Conservation (phyloP, 1,139 yeast species). For the Geotrichum europaeum region DNA sequence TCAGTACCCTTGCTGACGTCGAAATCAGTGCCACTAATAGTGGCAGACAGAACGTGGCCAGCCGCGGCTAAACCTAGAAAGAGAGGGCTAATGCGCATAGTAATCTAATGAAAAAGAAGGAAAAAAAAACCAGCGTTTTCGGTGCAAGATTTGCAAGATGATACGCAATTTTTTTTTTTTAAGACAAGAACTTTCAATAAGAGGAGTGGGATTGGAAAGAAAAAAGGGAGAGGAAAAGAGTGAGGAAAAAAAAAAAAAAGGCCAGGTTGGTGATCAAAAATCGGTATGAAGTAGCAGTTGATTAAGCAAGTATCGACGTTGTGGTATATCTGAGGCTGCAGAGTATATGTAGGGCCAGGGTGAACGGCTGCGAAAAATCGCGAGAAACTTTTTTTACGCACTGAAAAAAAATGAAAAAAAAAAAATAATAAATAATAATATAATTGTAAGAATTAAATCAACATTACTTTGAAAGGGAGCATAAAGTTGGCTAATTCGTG, state of each 20-base stretch:
- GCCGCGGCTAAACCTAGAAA: conserved; percentile 13
- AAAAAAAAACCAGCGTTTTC: neutral
- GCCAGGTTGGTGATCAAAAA: neutral
- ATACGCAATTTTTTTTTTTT: neutral
- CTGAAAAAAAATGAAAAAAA: neutral
- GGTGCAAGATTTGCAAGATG: neutral
- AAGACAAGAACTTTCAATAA: neutral
- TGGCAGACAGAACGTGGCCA: conserved; percentile 11
- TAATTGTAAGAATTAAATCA: too few relatives aligned
- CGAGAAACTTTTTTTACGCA: neutral
- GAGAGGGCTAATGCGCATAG: conserved; percentile 18
- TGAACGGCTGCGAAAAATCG: neutral
- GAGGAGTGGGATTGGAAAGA: neutral
- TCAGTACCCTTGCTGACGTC: conserved; percentile 31
- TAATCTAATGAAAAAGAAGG: neutral
- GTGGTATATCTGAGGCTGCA: neutral
- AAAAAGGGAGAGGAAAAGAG: neutral
- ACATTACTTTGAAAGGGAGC: too few relatives aligned
- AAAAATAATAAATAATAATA: too few relatives aligned
- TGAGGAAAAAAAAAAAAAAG: neutral
- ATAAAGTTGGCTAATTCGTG: too few relatives aligned
- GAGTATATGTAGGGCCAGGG: neutral
- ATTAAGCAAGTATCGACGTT: neutral
- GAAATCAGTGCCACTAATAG: conserved; percentile 19
- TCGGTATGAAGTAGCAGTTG: neutral